Evolutionary conservation across 495 filamentous ascomycete genomes (phyloP).

Genomic region (Parathielavia hyrcaniae): DNA sequence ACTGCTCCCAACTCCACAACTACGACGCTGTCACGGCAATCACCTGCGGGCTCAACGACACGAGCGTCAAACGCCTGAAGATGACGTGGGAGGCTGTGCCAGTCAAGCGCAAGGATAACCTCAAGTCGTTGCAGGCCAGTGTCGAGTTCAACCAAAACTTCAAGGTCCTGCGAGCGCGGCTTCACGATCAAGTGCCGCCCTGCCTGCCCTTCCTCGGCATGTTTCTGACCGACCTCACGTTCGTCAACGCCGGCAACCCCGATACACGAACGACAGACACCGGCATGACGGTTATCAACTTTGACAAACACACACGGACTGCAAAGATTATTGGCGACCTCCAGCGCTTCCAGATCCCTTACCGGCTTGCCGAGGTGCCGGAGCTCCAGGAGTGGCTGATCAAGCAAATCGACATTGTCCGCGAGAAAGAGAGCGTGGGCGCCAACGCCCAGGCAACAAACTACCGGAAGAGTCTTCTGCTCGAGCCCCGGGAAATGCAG

Average conservation of each 20-base stretch:
- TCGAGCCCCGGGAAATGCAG: slow-evolving; percentile 72
- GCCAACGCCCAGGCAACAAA: slow-evolving; percentile 73
- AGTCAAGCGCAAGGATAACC: slow-evolving; percentile 70
- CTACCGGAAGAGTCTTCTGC: slow-evolving; percentile 76
- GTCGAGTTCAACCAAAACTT: slow-evolving; percentile 90
- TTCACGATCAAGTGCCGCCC: slow-evolving; percentile 83
- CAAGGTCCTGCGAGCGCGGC: slow-evolving; percentile 75
- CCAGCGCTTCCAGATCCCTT: slow-evolving; percentile 95
- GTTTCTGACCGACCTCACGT: slow-evolving; percentile 82
- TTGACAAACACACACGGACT: slow-evolving; percentile 93
- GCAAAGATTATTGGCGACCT: slow-evolving; percentile 93
- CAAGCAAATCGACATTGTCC: slow-evolving; percentile 72
- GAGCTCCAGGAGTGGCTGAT: slow-evolving; percentile 95
- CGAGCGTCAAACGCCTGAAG: slow-evolving; percentile 83
- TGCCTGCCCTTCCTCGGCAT: slow-evolving; percentile 96
- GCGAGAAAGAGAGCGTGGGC: slow-evolving; percentile 59
- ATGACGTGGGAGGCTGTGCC: slow-evolving; percentile 91
- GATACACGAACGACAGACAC: slow-evolving; percentile 50
- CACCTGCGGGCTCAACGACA: slow-evolving; percentile 85
- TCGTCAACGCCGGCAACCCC: slow-evolving; percentile 90
- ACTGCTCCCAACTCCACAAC: slow-evolving; percentile 84
- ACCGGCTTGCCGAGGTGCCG: slow-evolving; percentile 73
- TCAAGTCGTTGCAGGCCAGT: slow-evolving; percentile 70
- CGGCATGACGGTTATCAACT: slow-evolving; percentile 83
- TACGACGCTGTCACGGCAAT: slow-evolving; percentile 97